Conservation (phyloP, 2,329 filamentous ascomycete species). For the Penicillium glabrum region DNA sequence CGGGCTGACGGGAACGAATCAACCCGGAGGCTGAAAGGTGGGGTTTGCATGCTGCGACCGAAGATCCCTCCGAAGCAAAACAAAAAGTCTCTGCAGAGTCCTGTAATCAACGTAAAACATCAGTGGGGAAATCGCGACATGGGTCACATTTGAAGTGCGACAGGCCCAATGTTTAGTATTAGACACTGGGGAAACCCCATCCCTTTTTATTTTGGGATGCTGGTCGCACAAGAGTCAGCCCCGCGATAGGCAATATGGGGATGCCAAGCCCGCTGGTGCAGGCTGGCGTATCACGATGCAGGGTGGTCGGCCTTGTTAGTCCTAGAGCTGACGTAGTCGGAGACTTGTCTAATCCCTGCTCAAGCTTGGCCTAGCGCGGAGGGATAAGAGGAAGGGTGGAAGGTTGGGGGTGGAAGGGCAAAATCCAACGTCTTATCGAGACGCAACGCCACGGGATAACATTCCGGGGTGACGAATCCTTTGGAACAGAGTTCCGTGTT, state of each 20-base stretch:
- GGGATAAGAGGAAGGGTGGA: slow-evolving; percentile 8
- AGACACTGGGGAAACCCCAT: not conserved
- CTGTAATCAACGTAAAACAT: slow-evolving; percentile 8
- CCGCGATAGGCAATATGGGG: slow-evolving; percentile 3
- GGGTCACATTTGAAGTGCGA: not conserved
- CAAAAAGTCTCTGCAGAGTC: not conserved
- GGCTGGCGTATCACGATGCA: slow-evolving; percentile 10
- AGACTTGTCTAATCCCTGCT: slow-evolving; percentile 5
- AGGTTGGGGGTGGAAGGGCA: slow-evolving; percentile 1
- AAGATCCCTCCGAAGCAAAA: slow-evolving; percentile 7
- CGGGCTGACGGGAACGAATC: slow-evolving; percentile 7
- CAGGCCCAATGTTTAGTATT: not conserved
- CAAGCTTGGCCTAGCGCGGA: slow-evolving; percentile 7
- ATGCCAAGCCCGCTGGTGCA: slow-evolving; percentile 10
- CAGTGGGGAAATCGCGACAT: not conserved
- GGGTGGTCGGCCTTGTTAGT: slow-evolving; percentile 1
- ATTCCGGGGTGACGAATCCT: slow-evolving; percentile 20
- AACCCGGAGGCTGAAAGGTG: slow-evolving; percentile 14
- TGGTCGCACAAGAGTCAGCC: slow-evolving; percentile 1
- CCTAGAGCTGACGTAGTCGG: slow-evolving; percentile 19
- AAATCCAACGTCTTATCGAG: slow-evolving; percentile 2
- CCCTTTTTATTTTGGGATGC: not conserved
- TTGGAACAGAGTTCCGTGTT: slow-evolving; percentile 8
- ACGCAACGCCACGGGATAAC: slow-evolving; percentile 9
- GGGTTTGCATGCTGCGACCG: slow-evolving; percentile 9